These are phyloP conservation scores for Sphagnum contortum DNA, from an alignment of 225 moss, liverwort and hornwort species.

Conservation along the genomic window DNA sequence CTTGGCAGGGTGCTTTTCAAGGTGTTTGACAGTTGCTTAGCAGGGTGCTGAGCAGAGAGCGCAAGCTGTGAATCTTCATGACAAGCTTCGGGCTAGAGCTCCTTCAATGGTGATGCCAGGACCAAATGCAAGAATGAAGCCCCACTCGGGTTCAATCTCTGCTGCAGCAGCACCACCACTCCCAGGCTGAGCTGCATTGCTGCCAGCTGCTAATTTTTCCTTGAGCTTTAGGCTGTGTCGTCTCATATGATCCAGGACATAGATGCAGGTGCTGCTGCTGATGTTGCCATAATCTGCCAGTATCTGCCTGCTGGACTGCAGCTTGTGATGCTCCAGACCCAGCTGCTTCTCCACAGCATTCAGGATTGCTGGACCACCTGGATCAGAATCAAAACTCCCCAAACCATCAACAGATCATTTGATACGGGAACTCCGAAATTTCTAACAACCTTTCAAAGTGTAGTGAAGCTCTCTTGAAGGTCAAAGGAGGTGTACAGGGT, in stretches of 20 bases:
- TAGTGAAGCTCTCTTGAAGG: too few relatives aligned
- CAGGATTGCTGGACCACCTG: constrained; percentile 79
- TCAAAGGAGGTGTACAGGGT: too few relatives aligned
- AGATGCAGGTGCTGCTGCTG: constrained; percentile 91
- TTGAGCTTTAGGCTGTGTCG: constrained; percentile 48
- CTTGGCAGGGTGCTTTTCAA: too few relatives aligned
- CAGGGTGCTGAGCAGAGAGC: too few relatives aligned
- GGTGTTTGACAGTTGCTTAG: too few relatives aligned
- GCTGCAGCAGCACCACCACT: too few relatives aligned
- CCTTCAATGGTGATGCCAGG: constrained; percentile 94
- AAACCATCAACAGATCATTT: too few relatives aligned
- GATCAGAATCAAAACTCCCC: too few relatives aligned
- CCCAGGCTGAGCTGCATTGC: constrained; percentile 9
- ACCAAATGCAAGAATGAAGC: constrained; percentile 81
- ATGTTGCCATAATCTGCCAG: constrained; percentile 91
- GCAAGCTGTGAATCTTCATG: constrained; percentile 9
- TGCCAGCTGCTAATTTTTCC: constrained; percentile 6
- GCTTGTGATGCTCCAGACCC: constrained; percentile 61
- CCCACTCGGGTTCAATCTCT: constrained; percentile 76
- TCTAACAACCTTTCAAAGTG: too few relatives aligned
- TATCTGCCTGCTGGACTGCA: constrained; percentile 55
- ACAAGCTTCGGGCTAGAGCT: constrained; percentile 74
- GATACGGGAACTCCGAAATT: too few relatives aligned
- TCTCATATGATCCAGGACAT: constrained; percentile 92
- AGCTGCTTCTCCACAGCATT: constrained; percentile 73